phyloP scores from a whole-genome alignment of 306 rosid species.

The Abrus precatorius region DNA sequence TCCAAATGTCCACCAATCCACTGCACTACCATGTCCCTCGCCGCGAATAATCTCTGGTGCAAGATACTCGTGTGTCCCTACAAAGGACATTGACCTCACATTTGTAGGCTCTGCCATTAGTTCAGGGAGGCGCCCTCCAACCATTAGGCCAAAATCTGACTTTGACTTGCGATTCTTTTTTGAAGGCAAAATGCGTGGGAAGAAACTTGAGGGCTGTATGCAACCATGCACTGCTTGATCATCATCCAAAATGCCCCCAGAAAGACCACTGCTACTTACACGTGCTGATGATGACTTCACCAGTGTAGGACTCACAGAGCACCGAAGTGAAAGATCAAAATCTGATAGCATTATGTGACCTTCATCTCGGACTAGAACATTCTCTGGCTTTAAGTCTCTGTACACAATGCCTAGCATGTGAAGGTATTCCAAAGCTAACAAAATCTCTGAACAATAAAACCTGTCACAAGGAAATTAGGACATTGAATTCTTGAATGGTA shows the following conservation, averaged over 20 bases:
- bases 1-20: slow-evolving; percentile 96
- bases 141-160: slow-evolving; percentile 77
- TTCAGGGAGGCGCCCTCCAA: slow-evolving; percentile 72
- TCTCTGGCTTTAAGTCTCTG: slow-evolving; percentile 90
- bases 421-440: slow-evolving; percentile 90
- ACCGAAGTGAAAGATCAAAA: slow-evolving; percentile 86
- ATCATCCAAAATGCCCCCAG: slow-evolving; percentile 51
- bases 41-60: slow-evolving; percentile 91
- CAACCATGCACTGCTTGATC: slow-evolving; percentile 56
- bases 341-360: slow-evolving; percentile 97
- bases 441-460: slow-evolving; percentile 82
- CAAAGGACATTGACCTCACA: slow-evolving; percentile 91
- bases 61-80: slow-evolving; percentile 90
- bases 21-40: slow-evolving; percentile 94
- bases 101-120: slow-evolving; percentile 91
- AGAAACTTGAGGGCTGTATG: slow-evolving; percentile 63
- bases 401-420: slow-evolving; percentile 95
- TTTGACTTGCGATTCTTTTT: slow-evolving; percentile 77
- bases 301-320: slow-evolving; percentile 82
- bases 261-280: not conserved
- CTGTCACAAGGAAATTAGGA: slow-evolving; percentile 51
- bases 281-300: slow-evolving; percentile 81
- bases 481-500: not conserved
- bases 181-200: slow-evolving; percentile 74
- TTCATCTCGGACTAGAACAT: slow-evolving; percentile 79